A percentile compares a stretch with the other conserved stretches of the same genome.
Evolutionary conservation across 441 rosid species (phyloP).

Genomic region (Syzygium syzygioides): DNA sequence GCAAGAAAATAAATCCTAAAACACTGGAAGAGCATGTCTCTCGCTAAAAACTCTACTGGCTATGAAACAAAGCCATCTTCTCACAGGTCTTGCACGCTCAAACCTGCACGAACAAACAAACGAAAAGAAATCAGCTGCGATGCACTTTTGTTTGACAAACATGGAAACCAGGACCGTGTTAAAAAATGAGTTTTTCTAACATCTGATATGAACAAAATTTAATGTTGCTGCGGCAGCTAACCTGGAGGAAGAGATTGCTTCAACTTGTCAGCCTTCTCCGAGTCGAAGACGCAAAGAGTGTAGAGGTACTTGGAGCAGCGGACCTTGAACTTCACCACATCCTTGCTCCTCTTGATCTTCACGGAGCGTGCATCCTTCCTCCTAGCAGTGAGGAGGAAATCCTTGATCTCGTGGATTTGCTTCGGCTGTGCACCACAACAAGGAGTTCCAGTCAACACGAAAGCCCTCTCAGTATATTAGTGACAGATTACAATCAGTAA

Average conservation of each 20-base stretch:
- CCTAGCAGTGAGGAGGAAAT: constrained; percentile 10
- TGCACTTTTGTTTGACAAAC: neutral
- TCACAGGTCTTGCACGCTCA: constrained; percentile 64
- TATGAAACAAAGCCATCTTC: neutral
- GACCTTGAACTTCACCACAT: constrained; percentile 12
- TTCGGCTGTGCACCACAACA: neutral
- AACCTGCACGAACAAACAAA: constrained; percentile 29
- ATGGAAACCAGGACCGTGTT: neutral
- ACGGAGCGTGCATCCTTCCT: constrained; percentile 5
- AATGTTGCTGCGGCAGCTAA: neutral
- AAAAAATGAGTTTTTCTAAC: neutral
- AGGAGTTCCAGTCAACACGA: neutral
- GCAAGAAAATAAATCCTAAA: neutral
- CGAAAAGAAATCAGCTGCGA: neutral
- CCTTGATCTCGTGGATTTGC: constrained; percentile 11
- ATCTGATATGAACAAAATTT: neutral
- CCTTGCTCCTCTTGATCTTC: constrained; percentile 8
- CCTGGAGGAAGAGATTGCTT: constrained; percentile 9
- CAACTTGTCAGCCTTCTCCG: constrained; percentile 11
- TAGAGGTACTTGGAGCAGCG: constrained; percentile 15
- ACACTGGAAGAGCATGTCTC: neutral
- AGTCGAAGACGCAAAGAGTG: constrained; percentile 10
- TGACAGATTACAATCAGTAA: neutral
- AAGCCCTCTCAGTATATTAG: neutral
- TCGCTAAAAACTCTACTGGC: neutral